phyloP scores from a whole-genome alignment of 1,284 basidiomycete genomes.

The Tilletia indica region DNA sequence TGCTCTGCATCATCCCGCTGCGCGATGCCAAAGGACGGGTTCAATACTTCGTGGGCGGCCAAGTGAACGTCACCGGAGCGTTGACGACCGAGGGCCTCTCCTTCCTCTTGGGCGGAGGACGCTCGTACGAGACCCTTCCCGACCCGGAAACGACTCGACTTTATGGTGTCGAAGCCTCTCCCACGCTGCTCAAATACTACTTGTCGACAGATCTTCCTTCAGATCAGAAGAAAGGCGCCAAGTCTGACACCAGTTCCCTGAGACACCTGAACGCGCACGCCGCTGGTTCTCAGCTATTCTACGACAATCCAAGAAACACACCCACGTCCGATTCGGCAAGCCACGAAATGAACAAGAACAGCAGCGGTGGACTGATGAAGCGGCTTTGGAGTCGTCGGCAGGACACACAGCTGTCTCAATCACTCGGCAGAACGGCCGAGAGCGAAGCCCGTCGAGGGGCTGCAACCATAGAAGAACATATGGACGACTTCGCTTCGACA shows the following conservation, averaged over 20 bases:
- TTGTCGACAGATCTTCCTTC: not conserved
- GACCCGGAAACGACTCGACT: not conserved
- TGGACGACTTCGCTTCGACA: constrained; percentile 25
- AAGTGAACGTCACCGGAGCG: constrained; percentile 25
- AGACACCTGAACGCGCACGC: not conserved
- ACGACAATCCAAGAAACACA: not conserved
- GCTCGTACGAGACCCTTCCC: constrained; percentile 6
- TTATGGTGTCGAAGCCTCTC: not conserved
- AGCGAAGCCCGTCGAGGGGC: not conserved
- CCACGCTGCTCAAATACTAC: not conserved
- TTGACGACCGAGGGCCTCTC: constrained; percentile 23
- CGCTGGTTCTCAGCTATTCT: not conserved
- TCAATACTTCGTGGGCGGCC: constrained; percentile 39
- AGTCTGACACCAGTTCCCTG: not conserved
- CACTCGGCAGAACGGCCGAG: not conserved
- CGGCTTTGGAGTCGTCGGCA: not conserved
- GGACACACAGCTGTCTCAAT: not conserved
- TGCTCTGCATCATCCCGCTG: constrained; percentile 47
- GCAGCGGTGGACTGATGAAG: constrained; percentile 1
- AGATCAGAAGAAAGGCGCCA: not conserved
- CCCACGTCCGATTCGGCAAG: not conserved
- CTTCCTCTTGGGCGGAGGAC: constrained; percentile 24
- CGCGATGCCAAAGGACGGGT: constrained; percentile 33
- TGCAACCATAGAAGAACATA: constrained; percentile 27
- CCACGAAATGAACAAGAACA: not conserved